These are phyloP conservation scores for Fraxinus ornus DNA, from an alignment of 305 asterid species.

Conservation along the genomic window DNA sequence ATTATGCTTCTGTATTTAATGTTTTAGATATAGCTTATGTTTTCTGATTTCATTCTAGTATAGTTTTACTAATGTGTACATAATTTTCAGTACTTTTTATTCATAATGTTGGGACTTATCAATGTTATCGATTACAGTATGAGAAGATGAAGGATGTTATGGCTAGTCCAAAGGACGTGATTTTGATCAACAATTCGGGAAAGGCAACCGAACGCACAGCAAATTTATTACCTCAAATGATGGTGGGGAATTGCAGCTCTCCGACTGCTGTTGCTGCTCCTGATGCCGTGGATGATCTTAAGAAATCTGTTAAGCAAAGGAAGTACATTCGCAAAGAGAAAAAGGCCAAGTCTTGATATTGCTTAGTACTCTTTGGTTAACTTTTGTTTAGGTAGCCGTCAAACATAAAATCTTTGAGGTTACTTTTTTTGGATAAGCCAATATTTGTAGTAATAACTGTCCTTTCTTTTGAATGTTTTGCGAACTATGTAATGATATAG, in stretches of 20 bases:
- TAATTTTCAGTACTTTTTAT: not conserved
- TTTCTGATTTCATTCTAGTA: not conserved
- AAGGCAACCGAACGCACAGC: slow-evolving; percentile 17
- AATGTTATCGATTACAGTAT: slow-evolving; percentile 28
- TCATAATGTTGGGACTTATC: not conserved
- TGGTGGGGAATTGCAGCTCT: not conserved
- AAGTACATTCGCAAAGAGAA: slow-evolving; percentile 16
- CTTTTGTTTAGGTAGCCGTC: not conserved
- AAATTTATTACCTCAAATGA: slow-evolving; percentile 16
- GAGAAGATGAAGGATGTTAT: slow-evolving; percentile 33
- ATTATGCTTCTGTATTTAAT: not conserved
- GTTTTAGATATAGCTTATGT: not conserved
- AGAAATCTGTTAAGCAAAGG: not conserved
- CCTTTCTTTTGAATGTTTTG: not conserved
- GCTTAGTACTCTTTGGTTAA: not conserved
- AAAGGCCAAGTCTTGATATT: not conserved
- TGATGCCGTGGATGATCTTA: not conserved
- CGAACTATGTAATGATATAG: not conserved
- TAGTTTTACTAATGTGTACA: too few relatives aligned
- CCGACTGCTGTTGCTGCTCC: not conserved
- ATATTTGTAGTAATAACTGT: not conserved
- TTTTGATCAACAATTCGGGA: slow-evolving; percentile 24
- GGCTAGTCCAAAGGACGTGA: slow-evolving; percentile 28
- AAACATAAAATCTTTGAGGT: not conserved
- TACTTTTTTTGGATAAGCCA: not conserved